These are phyloP conservation scores for Botryotinia convoluta DNA, from an alignment of 2,329 filamentous ascomycete genomes.

Conservation along the genomic window DNA sequence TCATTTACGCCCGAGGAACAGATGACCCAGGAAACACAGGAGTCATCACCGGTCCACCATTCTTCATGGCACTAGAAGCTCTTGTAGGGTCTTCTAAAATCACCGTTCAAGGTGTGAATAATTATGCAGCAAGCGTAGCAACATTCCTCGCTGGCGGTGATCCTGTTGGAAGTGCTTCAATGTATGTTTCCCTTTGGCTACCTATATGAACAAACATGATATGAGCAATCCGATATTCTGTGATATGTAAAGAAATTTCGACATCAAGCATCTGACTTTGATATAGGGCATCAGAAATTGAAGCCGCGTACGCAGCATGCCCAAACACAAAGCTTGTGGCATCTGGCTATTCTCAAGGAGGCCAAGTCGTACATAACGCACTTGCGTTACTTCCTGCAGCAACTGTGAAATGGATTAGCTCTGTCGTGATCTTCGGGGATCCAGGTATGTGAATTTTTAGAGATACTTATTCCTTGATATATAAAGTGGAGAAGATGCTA, in stretches of 20 bases:
- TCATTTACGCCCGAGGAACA: conserved; percentile 50
- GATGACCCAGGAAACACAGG: conserved; percentile 49
- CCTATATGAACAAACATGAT: not conserved
- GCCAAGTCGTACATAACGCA: conserved; percentile 45
- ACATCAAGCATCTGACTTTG: conserved; percentile 10
- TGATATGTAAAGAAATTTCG: not conserved
- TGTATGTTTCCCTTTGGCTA: conserved; percentile 25
- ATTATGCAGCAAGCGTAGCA: conserved; percentile 36
- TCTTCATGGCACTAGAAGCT: conserved; percentile 34
- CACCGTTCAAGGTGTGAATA: conserved; percentile 37
- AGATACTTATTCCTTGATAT: not conserved
- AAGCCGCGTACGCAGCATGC: conserved; percentile 38
- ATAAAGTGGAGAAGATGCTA: not conserved
- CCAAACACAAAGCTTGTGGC: conserved; percentile 42
- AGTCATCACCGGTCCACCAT: conserved; percentile 37
- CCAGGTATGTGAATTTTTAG: conserved; percentile 36
- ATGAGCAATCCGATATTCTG: not conserved
- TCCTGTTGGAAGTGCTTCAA: conserved; percentile 29
- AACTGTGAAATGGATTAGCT: conserved; percentile 39
- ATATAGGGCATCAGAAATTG: conserved; percentile 36
- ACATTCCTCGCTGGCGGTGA: conserved; percentile 34
- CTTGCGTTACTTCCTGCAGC: conserved; percentile 37
- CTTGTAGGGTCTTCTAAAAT: conserved; percentile 25
- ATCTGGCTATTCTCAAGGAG: conserved; percentile 46
- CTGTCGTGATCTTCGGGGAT: conserved; percentile 46